Evolutionary conservation across 2,329 filamentous ascomycete species (phyloP).

Genomic region (Domatiomyces catenatus): DNA sequence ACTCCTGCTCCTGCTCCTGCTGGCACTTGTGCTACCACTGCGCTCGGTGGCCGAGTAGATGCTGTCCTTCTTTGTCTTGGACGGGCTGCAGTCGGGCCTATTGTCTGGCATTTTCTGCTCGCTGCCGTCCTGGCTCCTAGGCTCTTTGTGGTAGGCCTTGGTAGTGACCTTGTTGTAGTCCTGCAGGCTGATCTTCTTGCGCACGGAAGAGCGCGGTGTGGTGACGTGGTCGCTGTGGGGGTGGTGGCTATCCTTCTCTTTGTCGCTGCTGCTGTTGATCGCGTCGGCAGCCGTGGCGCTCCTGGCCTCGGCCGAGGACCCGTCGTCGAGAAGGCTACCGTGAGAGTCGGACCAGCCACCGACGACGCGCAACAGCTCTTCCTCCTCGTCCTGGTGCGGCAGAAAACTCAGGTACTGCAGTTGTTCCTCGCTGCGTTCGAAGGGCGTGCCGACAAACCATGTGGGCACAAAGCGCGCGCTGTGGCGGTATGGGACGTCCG

Average conservation of each 20-base stretch:
- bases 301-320: slow-evolving; percentile 16
- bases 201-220: slow-evolving; percentile 26
- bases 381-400: slow-evolving; percentile 41
- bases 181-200: slow-evolving; percentile 47
- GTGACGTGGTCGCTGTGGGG: slow-evolving; percentile 24
- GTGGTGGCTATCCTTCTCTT: not conserved
- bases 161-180: slow-evolving; percentile 40
- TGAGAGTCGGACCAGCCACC: slow-evolving; percentile 39
- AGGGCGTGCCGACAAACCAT: slow-evolving; percentile 38
- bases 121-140: not conserved
- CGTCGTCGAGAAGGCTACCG: slow-evolving; percentile 29
- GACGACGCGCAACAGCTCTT: slow-evolving; percentile 33
- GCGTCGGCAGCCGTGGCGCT: no score
- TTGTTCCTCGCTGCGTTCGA: slow-evolving; percentile 39
- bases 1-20: not conserved
- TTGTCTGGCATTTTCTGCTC: not conserved
- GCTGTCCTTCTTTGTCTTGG: not conserved
- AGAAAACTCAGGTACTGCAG: slow-evolving; percentile 49
- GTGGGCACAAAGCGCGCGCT: slow-evolving; percentile 29
- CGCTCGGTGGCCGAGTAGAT: not conserved
- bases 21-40: not conserved
- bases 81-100: not conserved
- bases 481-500: slow-evolving; percentile 31
- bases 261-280: not conserved
- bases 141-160: slow-evolving; percentile 17